A percentile compares a stretch with the other conserved stretches of the same genome.
These are phyloP conservation scores for Citeromyces matritensis DNA, from an alignment of 805 yeast genomes.

Conservation along the genomic window DNA sequence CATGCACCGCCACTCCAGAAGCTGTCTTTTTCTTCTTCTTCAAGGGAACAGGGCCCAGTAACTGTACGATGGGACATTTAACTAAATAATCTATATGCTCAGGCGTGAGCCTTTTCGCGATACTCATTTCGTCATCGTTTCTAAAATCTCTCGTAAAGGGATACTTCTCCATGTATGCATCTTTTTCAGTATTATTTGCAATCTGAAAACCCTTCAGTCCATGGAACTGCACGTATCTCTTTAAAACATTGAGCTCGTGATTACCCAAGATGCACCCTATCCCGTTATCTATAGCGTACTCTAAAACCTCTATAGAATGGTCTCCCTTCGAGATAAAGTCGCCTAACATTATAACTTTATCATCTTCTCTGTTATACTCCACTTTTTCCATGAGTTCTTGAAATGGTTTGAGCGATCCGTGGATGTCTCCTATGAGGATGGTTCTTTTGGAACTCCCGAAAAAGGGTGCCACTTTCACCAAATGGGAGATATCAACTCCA, in stretches of 20 bases:
- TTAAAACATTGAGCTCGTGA: conserved; percentile 65
- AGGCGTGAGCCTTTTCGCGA: conserved; percentile 41
- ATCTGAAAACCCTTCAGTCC: conserved; percentile 15
- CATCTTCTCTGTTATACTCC: conserved; percentile 27
- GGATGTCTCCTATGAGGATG: conserved; percentile 76
- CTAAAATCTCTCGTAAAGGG: too few species aligned
- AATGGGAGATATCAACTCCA: conserved; percentile 10
- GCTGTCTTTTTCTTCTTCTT: conserved; percentile 11
- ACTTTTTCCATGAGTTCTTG: conserved; percentile 33
- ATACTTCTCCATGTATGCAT: conserved; percentile 4
- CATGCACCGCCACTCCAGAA: conserved; percentile 60
- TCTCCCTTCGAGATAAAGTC: conserved; percentile 83
- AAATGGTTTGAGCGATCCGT: conserved; percentile 56
- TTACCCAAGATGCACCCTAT: conserved; percentile 77
- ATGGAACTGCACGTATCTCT: conserved; percentile 48
- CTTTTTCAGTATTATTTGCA: background rate
- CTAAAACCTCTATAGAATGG: conserved; percentile 52
- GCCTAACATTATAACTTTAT: conserved; percentile 60
- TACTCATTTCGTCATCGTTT: conserved; percentile 21
- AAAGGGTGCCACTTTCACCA: conserved; percentile 8
- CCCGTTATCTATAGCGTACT: conserved; percentile 41
- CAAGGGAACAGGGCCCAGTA: conserved; percentile 45
- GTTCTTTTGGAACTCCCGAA: conserved; percentile 24
- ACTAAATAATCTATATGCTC: conserved; percentile 47
- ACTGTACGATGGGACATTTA: conserved; percentile 47